phyloP scores from a whole-genome alignment of 208 protist genomes.

The Porcisia deanei region DNA sequence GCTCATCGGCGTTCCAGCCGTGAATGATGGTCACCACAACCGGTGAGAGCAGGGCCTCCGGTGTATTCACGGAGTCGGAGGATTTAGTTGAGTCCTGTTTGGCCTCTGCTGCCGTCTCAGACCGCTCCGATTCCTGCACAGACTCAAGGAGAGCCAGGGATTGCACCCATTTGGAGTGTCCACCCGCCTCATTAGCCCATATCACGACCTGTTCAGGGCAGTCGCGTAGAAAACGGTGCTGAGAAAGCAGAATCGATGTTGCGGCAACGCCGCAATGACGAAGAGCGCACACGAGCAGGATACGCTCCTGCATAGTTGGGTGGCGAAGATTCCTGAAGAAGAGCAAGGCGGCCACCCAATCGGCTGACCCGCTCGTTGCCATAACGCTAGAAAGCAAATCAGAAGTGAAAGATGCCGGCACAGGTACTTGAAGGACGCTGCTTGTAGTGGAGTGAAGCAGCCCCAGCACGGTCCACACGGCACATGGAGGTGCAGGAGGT shows the following conservation, averaged over 20 bases:
- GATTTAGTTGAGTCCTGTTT: background rate
- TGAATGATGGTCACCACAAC: constrained; percentile 9
- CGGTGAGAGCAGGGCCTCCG: constrained; percentile 6
- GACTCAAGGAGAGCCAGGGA: constrained; percentile 22
- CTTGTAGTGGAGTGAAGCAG: constrained; percentile 38
- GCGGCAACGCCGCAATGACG: constrained; percentile 31
- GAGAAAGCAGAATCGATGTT: constrained; percentile 30
- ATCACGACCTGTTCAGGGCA: constrained; percentile 64
- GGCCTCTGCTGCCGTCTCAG: background rate
- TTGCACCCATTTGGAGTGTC: constrained; percentile 17
- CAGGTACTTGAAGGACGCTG: constrained; percentile 41
- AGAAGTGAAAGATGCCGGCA: constrained; percentile 52
- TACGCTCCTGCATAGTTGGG: constrained; percentile 52
- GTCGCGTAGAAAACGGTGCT: constrained; percentile 42
- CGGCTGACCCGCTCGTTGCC: constrained; percentile 12
- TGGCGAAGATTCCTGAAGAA: constrained; percentile 55
- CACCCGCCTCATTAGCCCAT: constrained; percentile 47
- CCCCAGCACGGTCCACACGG: constrained; percentile 32
- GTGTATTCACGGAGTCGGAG: background rate
- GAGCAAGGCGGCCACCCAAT: constrained; percentile 52
- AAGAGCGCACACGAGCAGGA: constrained; percentile 43
- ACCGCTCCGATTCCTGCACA: background rate
- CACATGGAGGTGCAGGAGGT: constrained; percentile 3
- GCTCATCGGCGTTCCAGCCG: constrained; percentile 27
- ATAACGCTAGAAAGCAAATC: constrained; percentile 35